Evolutionary conservation across 2,329 filamentous ascomycete species (phyloP), one percentile per base, ranked within the genome.

Genomic region (Exophiala spinifera): DNA sequence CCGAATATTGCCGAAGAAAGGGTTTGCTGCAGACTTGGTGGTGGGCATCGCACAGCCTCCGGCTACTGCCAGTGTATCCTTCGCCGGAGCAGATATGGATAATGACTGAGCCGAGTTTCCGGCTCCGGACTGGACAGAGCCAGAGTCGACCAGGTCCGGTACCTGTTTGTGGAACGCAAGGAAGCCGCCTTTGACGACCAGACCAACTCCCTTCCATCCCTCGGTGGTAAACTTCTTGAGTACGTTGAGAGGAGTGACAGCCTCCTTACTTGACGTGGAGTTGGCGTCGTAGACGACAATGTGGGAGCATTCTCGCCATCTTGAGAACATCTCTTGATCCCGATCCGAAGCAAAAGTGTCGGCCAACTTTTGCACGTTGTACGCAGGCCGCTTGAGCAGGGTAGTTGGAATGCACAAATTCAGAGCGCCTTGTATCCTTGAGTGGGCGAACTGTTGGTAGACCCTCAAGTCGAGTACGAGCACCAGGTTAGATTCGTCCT

Each of bases 321-420:
- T 78, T 15, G 86, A 79, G 65, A 99, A 96, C 55, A 79, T 86
- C 8, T 77, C 77, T 61, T 86, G 85, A 55, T 92, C 86, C 1
- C 78, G 72, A 5, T 86, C 81, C 13, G 80, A 81, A 57, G 89
- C 87, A 67, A 99, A 95, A 0, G 90, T 96, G 57, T 91, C 87
- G 61, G 89, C 84, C 28, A 99, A 76, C 67, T 95, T 96, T 59
- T 91, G 80, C 11, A 95, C 81, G 63, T 92, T 92, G 71, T 95
- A 97, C 0, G 91, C 95, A 0, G 89, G 86, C 46, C 94, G 81
- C 71, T 97, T 97, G 15, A 99, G 74, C 13, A 99, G 75, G 0
- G 92, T 97, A 0, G 94, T 97, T 0, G 94, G 94, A 57, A 97
- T 95, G 67, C 94, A 97, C 4, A 99, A 76, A 67, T 95, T 97